phyloP scores from a whole-genome alignment of 208 protist genomes.

The Trypanosoma lewisi region DNA sequence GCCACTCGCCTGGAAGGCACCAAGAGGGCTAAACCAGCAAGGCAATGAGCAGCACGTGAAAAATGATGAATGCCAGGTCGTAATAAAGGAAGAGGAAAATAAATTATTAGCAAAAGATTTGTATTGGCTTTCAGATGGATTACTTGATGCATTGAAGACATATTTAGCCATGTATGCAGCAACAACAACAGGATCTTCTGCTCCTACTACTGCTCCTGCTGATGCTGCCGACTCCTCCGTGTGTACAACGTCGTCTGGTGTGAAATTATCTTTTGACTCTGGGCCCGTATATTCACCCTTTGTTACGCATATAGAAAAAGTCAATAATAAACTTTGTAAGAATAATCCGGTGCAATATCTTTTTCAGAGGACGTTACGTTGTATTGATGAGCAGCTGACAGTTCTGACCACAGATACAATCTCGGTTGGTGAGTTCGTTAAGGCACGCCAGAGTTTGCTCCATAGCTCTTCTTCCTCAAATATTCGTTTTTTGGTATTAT shows the following conservation, averaged over 20 bases:
- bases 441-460: not conserved
- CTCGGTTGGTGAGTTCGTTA: not conserved
- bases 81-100: not conserved
- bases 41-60: constrained; percentile 4
- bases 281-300: not conserved
- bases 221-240: not conserved
- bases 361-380: constrained; percentile 21
- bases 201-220: too few relatives aligned
- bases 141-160: constrained; percentile 7
- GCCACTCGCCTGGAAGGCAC: not conserved
- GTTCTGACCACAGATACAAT: constrained; percentile 19
- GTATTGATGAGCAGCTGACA: constrained; percentile 34
- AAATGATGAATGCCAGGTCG: not conserved
- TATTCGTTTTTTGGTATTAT: constrained; percentile 49
- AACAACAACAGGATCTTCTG: too few relatives aligned
- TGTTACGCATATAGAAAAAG: not conserved
- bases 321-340: not conserved
- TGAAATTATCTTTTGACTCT: too few relatives aligned
- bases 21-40: not conserved
- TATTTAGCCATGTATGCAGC: constrained; percentile 17
- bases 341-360: constrained; percentile 4
- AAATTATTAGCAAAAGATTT: not conserved
- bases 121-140: constrained; percentile 19
- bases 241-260: not conserved
- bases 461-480: constrained; percentile 26